These are phyloP conservation scores for Anaeromyces robustus DNA, from an alignment of 192 early-diverging fungal species.

Conservation along the genomic window DNA sequence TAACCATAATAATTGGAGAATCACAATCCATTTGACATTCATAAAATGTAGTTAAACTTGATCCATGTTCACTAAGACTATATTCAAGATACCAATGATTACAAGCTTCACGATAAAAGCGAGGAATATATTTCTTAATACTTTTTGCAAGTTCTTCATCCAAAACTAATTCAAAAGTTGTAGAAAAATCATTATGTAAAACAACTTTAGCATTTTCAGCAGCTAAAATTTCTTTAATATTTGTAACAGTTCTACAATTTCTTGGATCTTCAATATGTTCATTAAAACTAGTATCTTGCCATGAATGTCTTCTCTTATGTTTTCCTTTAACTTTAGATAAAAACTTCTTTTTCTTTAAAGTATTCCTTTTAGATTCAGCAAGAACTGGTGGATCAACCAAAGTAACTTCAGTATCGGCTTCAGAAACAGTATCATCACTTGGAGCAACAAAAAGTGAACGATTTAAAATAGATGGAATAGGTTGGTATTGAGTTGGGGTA, in stretches of 20 bases:
- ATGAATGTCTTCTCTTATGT: background rate
- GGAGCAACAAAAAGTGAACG: background rate
- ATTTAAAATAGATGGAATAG: background rate
- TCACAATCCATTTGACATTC: background rate
- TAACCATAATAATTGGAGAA: background rate
- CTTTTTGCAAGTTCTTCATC: background rate
- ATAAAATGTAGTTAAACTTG: background rate
- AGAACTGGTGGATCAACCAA: background rate
- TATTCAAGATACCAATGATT: background rate
- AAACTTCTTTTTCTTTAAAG: background rate
- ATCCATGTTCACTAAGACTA: background rate
- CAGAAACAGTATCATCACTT: background rate
- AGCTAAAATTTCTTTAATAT: background rate
- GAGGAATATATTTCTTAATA: background rate
- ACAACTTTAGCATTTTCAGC: background rate
- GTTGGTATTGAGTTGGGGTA: background rate
- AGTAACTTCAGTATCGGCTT: background rate
- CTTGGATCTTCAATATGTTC: background rate
- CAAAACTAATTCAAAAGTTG: background rate
- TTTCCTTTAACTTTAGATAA: background rate
- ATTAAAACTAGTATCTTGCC: background rate
- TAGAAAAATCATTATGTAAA: background rate
- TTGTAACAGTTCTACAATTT: background rate
- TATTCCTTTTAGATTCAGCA: background rate
- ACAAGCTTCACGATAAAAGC: background rate